Percentiles rank a stretch among this genome's conserved stretches.
Evolutionary conservation across 305 asterid genomes (phyloP).

Genomic region (Coffea humblotiana): DNA sequence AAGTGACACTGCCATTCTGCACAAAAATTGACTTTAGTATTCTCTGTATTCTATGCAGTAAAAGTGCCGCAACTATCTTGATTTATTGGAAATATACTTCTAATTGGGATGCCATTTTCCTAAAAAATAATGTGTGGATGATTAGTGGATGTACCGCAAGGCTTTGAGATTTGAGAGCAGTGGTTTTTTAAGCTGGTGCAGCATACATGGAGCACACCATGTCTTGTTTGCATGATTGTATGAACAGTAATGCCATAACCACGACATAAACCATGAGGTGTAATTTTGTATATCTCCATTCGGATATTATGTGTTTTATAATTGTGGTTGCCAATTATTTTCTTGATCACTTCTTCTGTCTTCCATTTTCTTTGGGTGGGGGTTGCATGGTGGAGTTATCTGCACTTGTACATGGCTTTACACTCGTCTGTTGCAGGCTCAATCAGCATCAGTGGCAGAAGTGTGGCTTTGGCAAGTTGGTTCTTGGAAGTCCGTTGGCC

Average conservation of each 20-base stretch:
- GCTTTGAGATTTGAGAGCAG: neutral
- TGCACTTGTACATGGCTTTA: slow-evolving; percentile 7
- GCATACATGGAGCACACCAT: neutral
- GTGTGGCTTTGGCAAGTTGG: slow-evolving; percentile 97
- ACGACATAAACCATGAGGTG: neutral
- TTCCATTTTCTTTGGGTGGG: neutral
- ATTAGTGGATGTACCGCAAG: neutral
- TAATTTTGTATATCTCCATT: neutral
- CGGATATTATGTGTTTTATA: neutral
- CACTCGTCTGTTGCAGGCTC: slow-evolving; percentile 59
- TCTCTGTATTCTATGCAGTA: neutral
- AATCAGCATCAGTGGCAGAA: slow-evolving; percentile 83
- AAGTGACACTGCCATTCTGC: neutral
- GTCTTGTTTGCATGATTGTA: neutral
- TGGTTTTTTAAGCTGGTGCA: neutral
- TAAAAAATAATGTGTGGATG: neutral
- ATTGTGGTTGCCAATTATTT: neutral
- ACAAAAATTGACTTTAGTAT: neutral
- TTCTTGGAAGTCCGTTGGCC: slow-evolving; percentile 84
- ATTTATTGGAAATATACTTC: neutral
- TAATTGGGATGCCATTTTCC: neutral
- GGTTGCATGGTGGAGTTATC: neutral
- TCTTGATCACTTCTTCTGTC: neutral
- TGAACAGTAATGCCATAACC: neutral
- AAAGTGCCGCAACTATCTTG: neutral